phyloP scores from a whole-genome alignment of 164 flowering plant genomes.

The Santalum album region DNA sequence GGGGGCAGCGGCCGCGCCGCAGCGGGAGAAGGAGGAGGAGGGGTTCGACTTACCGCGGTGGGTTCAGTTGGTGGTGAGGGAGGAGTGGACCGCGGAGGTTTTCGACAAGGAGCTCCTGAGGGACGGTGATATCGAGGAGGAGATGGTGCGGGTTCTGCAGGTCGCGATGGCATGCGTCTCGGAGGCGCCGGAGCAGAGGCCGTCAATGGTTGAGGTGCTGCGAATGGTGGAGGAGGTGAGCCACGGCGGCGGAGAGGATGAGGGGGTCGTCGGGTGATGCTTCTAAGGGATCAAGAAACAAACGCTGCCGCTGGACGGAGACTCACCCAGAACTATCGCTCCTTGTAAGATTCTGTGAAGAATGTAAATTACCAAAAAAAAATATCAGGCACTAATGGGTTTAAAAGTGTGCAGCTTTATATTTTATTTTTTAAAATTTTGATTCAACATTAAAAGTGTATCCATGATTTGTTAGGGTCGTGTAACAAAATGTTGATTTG shows the following conservation, averaged over 20 bases:
- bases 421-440: too few species aligned
- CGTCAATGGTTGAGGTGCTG: slow-evolving; percentile 61
- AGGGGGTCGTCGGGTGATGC: slow-evolving; percentile 78
- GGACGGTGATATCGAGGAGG: slow-evolving; percentile 74
- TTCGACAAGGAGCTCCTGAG: slow-evolving; percentile 91
- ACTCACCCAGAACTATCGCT: too few species aligned
- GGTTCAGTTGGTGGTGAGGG: slow-evolving; percentile 97
- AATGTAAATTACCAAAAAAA: too few species aligned
- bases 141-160: slow-evolving; percentile 93
- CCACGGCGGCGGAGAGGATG: slow-evolving; percentile 29
- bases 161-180: slow-evolving; percentile 90
- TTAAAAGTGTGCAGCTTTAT: too few species aligned
- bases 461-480: too few species aligned
- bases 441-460: too few species aligned
- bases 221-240: slow-evolving; percentile 79
- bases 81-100: slow-evolving; percentile 99
- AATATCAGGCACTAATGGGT: too few species aligned
- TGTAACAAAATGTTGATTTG: too few species aligned
- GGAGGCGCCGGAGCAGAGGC: slow-evolving; percentile 78
- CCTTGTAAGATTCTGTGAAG: too few species aligned
- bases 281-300: slow-evolving; percentile 77
- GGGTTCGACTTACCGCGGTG: slow-evolving; percentile 94
- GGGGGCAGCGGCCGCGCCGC: too few species aligned
- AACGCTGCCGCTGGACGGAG: too few species aligned
- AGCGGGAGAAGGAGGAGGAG: slow-evolving; percentile 77